Evolutionary conservation across 345 rosid genomes (phyloP).

Genomic region (Eucalyptus erythrocorys): DNA sequence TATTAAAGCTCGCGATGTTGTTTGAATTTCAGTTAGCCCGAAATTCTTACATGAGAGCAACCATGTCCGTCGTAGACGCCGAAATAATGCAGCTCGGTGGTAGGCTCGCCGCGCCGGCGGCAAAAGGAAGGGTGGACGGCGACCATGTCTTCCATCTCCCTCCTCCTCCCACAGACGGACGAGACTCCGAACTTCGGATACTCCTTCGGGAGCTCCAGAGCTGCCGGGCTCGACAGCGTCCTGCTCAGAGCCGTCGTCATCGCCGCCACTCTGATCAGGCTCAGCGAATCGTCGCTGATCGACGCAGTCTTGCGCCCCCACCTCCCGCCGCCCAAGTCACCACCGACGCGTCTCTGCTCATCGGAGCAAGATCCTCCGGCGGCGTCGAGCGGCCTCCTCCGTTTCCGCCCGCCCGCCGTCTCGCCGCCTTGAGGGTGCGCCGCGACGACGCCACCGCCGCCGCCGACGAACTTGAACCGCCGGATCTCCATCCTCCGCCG

Average conservation of each 20-base stretch:
- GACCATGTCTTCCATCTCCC: conserved; percentile 90
- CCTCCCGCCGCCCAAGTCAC: background rate
- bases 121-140: conserved; percentile 40
- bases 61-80: conserved; percentile 47
- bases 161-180: conserved; percentile 71
- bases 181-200: conserved; percentile 56
- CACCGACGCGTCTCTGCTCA: background rate
- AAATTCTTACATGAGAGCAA: conserved; percentile 31
- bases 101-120: background rate
- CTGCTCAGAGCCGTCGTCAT: background rate
- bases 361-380: conserved; percentile 6
- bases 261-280: background rate
- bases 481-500: conserved; percentile 61
- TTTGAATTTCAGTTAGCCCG: background rate
- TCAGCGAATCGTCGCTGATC: background rate
- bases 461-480: conserved; percentile 26
- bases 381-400: conserved; percentile 19
- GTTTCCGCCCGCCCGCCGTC: conserved; percentile 3
- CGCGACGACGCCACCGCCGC: background rate
- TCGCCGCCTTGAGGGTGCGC: background rate
- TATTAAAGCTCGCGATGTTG: background rate
- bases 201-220: background rate
- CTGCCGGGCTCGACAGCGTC: background rate
- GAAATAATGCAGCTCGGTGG: conserved; percentile 36
- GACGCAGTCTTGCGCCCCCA: background rate